Evolutionary conservation across 2,329 filamentous ascomycete species (phyloP).

Genomic region (Pezicula neosporulosa): DNA sequence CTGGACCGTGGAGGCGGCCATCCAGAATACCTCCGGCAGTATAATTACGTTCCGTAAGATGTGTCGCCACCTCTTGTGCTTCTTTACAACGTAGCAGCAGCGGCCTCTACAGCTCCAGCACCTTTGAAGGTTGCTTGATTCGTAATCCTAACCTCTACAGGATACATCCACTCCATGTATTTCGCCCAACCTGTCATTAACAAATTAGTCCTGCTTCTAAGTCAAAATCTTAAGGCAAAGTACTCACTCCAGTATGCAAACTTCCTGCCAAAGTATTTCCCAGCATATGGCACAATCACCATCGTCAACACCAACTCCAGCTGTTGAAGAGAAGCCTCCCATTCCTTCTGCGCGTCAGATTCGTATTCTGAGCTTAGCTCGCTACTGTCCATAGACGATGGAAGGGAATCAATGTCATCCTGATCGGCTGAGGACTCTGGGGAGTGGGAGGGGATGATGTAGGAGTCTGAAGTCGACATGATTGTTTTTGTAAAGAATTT

Average conservation of each 20-base stretch:
- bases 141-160: constrained; percentile 67
- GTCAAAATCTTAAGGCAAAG: constrained; percentile 7
- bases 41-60: too few relatives aligned
- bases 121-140: constrained; percentile 61
- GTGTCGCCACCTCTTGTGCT: neutral
- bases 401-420: constrained; percentile 61
- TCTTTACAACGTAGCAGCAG: constrained; percentile 36
- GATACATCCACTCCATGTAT: constrained; percentile 94
- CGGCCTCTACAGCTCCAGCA: constrained; percentile 60
- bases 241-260: constrained; percentile 93
- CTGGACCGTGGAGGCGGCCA: too few relatives aligned
- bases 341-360: constrained; percentile 89
- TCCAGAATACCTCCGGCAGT: too few relatives aligned
- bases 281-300: constrained; percentile 89
- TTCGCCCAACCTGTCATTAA: constrained; percentile 73
- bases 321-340: constrained; percentile 92
- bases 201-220: constrained; percentile 6
- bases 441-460: constrained; percentile 31
- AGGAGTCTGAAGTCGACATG: constrained; percentile 26
- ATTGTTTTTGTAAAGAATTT: constrained; percentile 4
- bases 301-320: constrained; percentile 89
- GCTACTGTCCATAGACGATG: constrained; percentile 50
- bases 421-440: constrained; percentile 52
- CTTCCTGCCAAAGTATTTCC: constrained; percentile 92
- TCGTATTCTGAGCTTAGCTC: constrained; percentile 56